Percentiles rank a stretch among this genome's conserved stretches.
Conservation (phyloP, 2,329 filamentous ascomycete species). For the Tolypocladium cylindrosporum region DNA sequence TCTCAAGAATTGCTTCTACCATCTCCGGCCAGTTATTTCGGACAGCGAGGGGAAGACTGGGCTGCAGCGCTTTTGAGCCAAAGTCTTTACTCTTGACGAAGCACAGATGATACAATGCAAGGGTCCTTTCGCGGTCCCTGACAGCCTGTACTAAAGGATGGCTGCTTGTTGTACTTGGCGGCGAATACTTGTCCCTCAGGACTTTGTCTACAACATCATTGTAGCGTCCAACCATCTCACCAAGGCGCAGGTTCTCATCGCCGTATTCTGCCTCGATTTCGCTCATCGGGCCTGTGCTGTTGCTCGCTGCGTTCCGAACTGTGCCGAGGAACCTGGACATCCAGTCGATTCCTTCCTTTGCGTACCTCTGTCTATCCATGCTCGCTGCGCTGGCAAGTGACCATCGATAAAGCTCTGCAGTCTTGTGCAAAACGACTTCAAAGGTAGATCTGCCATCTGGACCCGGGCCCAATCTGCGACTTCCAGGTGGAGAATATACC, state of each 20-base stretch:
- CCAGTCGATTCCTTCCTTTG: constrained; percentile 1
- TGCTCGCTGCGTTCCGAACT: neutral
- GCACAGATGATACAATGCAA: constrained; percentile 4
- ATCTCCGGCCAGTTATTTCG: constrained; percentile 8
- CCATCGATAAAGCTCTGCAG: constrained; percentile 4
- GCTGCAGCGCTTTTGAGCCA: neutral
- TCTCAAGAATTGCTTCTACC: constrained; percentile 3
- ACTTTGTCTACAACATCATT: neutral
- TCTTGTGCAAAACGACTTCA: neutral
- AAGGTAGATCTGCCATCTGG: neutral
- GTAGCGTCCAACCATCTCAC: constrained; percentile 4
- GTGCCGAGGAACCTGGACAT: neutral
- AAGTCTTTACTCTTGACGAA: constrained; percentile 1
- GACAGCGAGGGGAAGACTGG: constrained; percentile 6
- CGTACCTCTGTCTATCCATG: neutral
- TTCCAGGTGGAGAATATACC: neutral
- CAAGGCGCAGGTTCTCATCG: neutral
- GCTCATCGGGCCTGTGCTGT: neutral
- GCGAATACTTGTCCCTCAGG: neutral
- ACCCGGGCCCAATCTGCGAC: neutral
- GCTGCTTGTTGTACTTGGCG: neutral
- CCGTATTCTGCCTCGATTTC: no score
- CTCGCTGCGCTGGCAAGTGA: neutral
- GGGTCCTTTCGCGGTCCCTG: neutral
- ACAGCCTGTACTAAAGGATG: constrained; percentile 2